phyloP scores from a whole-genome alignment of 2,329 filamentous ascomycete species.

The Aspergillus pseudoviridinutans region DNA sequence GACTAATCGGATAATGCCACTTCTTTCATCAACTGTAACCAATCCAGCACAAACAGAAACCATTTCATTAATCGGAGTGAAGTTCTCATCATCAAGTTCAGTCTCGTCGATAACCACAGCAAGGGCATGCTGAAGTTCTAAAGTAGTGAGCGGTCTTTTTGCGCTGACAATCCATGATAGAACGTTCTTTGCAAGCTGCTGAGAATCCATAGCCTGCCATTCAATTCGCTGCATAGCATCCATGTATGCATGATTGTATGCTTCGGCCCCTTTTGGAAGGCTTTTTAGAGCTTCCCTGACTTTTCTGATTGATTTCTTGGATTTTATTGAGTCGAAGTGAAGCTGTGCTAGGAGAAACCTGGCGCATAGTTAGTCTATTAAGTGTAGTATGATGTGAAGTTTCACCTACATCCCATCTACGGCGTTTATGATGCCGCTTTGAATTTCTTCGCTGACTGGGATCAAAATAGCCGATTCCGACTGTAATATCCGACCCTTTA shows the following conservation, averaged over 20 bases:
- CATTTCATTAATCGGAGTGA: constrained; percentile 25
- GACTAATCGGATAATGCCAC: constrained; percentile 28
- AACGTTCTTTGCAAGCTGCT: constrained; percentile 36
- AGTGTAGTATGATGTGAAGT: background rate
- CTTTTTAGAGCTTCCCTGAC: constrained; percentile 30
- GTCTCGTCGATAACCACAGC: constrained; percentile 28
- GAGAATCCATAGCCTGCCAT: constrained; percentile 29
- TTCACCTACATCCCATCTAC: constrained; percentile 33
- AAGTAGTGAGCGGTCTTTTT: constrained; percentile 27
- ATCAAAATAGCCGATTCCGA: constrained; percentile 10
- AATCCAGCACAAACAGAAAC: constrained; percentile 30
- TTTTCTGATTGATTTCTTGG: constrained; percentile 20
- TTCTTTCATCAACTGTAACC: constrained; percentile 28
- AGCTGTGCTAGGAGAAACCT: constrained; percentile 28
- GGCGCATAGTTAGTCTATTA: background rate
- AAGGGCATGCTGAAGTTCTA: constrained; percentile 44
- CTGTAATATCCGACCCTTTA: constrained; percentile 19
- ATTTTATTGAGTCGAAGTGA: constrained; percentile 17
- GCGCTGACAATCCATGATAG: constrained; percentile 43
- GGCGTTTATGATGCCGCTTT: background rate
- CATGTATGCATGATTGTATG: constrained; percentile 40
- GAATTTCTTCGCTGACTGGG: constrained; percentile 1
- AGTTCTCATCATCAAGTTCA: constrained; percentile 33
- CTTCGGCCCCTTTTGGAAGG: constrained; percentile 26
- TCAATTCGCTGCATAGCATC: constrained; percentile 43